Conservation (phyloP, 2,329 filamentous ascomycete species). For the Fusarium penzigii region DNA sequence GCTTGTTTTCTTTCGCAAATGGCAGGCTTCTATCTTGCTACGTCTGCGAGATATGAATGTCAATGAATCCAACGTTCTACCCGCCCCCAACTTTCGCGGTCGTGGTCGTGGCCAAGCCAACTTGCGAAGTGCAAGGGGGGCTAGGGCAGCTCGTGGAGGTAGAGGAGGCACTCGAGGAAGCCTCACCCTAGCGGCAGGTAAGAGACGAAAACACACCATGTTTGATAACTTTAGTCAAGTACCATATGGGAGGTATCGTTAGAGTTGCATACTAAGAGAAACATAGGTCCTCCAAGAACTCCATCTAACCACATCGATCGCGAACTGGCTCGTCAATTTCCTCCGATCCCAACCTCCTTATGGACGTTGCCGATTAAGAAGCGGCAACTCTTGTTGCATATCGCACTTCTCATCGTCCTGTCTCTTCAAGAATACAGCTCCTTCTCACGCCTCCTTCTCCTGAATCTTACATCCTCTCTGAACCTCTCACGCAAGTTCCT, state of each 20-base stretch:
- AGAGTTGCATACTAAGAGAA: constrained; percentile 5
- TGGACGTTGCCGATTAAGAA: constrained; percentile 61
- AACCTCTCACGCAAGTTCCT: constrained; percentile 66
- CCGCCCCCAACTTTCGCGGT: constrained; percentile 32
- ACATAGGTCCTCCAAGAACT: constrained; percentile 40
- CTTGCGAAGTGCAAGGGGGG: constrained; percentile 27
- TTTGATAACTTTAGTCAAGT: neutral
- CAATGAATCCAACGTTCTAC: constrained; percentile 38
- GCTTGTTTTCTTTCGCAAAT: constrained; percentile 74
- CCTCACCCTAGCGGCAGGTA: constrained; percentile 40
- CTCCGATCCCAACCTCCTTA: constrained; percentile 62
- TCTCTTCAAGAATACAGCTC: constrained; percentile 77
- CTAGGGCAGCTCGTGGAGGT: constrained; percentile 34
- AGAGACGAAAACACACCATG: constrained; percentile 6
- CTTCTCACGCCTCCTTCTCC: constrained; percentile 70
- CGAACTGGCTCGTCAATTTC: constrained; percentile 52
- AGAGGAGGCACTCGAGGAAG: constrained; percentile 29
- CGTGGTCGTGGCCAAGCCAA: constrained; percentile 36
- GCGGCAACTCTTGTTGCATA: constrained; percentile 68
- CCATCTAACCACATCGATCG: constrained; percentile 48
- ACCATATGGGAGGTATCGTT: neutral
- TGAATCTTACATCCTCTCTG: constrained; percentile 70
- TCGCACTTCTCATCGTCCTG: constrained; percentile 69
- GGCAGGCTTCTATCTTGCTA: constrained; percentile 70
- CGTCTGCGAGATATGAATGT: constrained; percentile 70